Base-by-base conservation (phyloP, 495 filamentous ascomycete genomes). In the Penicillium flavigenum region DNA sequence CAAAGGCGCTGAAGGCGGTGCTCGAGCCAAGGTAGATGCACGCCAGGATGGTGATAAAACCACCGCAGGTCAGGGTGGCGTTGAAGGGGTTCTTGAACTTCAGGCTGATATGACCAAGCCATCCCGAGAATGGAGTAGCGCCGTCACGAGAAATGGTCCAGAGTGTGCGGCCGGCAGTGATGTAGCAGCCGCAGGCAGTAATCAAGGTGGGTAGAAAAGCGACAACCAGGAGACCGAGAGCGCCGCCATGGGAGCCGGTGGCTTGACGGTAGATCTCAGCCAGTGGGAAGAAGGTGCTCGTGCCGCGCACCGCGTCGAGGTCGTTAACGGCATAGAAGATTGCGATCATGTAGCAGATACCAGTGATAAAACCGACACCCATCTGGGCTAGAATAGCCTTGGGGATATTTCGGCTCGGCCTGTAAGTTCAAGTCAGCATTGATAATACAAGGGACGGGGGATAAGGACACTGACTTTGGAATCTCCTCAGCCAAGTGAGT, bases 401-500 rank as follows among this genome's bases (percentile, higher is more conserved):
- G 36, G 80, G 81, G 22, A 81, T 70, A 60, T 78, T 79, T 14
- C 61, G 65, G 55, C 74, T 76, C 1, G 73, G 77, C n/a, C 72
- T 71, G 45, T 16, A 24, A 45, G 3, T n/a, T 36, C 41, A 41
- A 39, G 49, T 51, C 20, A 51, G 44, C 38, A 27, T 20, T 43
- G 10, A 31, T 38, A 0, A 9, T 5, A 49, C 8, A 10, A 1
- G 38, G 45, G 31, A 26, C 26, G 19, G 24, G 3, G 16, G 12
- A 24, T 5, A 17, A 27, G 2, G 19, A 72, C 16, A 45, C 71
- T 76, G 27, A 88, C 57, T 84, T 74, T 0, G 88, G 87, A 12
- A 96, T 76, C 71, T 96, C 91, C 70, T 96, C 91, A 2, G 90
- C 86, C 58, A 96, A 79, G 70, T 96, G 91, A 7, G 86, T 83